Percentiles rank a stretch among this genome's conserved stretches.
phyloP scores from a whole-genome alignment of 140 eudicot genomes.

The Cichorium intybus region DNA sequence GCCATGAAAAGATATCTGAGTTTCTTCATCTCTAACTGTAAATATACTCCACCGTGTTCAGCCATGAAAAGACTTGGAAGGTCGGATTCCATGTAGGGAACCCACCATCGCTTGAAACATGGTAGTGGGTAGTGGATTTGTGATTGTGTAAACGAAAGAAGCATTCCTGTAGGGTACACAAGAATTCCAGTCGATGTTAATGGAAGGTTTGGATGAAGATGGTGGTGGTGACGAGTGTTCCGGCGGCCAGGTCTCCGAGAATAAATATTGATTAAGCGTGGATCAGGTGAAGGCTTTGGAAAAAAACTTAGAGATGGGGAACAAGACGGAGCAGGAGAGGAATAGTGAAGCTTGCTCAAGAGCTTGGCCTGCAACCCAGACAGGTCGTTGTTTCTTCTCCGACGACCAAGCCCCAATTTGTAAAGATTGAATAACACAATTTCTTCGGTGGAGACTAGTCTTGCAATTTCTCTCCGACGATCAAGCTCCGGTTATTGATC shows the following conservation, averaged over 20 bases:
- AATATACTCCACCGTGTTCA: not conserved
- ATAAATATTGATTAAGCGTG: slow-evolving; percentile 65
- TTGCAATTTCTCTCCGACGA: slow-evolving; percentile 78
- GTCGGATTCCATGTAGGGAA: slow-evolving; percentile 70
- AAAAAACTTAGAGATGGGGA: slow-evolving; percentile 82
- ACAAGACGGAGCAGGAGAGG: slow-evolving; percentile 84
- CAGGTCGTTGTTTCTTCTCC: slow-evolving; percentile 81
- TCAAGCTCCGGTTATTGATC: slow-evolving; percentile 50
- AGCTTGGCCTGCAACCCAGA: slow-evolving; percentile 83
- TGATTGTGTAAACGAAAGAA: slow-evolving; percentile 46
- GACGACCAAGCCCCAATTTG: slow-evolving; percentile 77
- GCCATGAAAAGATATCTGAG: slow-evolving; percentile 2
- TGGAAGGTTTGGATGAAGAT: slow-evolving; percentile 76
- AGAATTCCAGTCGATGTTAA: slow-evolving; percentile 61
- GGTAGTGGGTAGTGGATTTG: too few relatives aligned
- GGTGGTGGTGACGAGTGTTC: slow-evolving; percentile 54
- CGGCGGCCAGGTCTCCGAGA: slow-evolving; percentile 70
- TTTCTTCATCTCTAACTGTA: slow-evolving; percentile 12
- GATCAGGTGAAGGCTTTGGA: slow-evolving; percentile 89
- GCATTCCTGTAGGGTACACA: slow-evolving; percentile 40
- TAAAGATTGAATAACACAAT: slow-evolving; percentile 75
- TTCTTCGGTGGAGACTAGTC: slow-evolving; percentile 83
- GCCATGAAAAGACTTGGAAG: slow-evolving; percentile 73
- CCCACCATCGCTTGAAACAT: too few relatives aligned
- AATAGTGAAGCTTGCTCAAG: slow-evolving; percentile 82